Percentiles rank a stretch among this genome's conserved stretches.
phyloP scores from a whole-genome alignment of 2,329 filamentous ascomycete genomes.

The Pseudocercospora eumusae region DNA sequence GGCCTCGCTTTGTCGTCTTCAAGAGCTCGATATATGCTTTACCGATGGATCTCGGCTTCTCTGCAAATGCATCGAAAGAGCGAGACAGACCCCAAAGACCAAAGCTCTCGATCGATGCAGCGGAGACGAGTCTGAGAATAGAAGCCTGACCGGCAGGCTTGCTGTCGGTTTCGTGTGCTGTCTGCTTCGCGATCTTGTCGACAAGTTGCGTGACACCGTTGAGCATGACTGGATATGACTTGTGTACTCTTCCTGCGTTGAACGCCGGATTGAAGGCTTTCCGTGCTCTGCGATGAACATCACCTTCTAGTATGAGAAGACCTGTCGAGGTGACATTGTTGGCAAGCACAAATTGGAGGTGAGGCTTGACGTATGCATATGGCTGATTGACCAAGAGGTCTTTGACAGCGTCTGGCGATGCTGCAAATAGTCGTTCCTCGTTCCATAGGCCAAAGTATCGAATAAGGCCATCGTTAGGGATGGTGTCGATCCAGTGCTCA shows the following conservation, averaged over 20 bases:
- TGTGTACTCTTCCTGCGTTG: conserved; percentile 12
- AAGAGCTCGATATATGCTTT: conserved; percentile 19
- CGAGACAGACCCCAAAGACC: conserved; percentile 17
- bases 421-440: conserved; percentile 17
- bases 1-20: conserved; percentile 20
- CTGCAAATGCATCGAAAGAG: conserved; percentile 8
- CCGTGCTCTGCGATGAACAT: conserved; percentile 16
- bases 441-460: conserved; percentile 24
- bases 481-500: conserved; percentile 20
- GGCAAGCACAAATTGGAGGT: conserved; percentile 16
- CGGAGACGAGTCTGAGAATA: conserved; percentile 12
- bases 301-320: conserved; percentile 23
- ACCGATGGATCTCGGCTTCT: conserved; percentile 3
- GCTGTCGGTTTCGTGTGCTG: background rate
- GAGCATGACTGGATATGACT: conserved; percentile 22
- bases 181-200: conserved; percentile 9
- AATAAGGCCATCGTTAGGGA: conserved; percentile 20
- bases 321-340: conserved; percentile 14
- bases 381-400: conserved; percentile 15
- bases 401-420: conserved; percentile 12
- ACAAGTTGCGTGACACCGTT: conserved; percentile 9
- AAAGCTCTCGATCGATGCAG: conserved; percentile 16
- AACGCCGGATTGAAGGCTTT: conserved; percentile 19
- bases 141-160: conserved; percentile 1
- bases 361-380: conserved; percentile 19